A percentile compares a stretch with the other conserved stretches of the same genome.
These are phyloP conservation scores for Sugiyamaella japonica DNA, from an alignment of 1,139 yeast genomes.

Conservation along the genomic window DNA sequence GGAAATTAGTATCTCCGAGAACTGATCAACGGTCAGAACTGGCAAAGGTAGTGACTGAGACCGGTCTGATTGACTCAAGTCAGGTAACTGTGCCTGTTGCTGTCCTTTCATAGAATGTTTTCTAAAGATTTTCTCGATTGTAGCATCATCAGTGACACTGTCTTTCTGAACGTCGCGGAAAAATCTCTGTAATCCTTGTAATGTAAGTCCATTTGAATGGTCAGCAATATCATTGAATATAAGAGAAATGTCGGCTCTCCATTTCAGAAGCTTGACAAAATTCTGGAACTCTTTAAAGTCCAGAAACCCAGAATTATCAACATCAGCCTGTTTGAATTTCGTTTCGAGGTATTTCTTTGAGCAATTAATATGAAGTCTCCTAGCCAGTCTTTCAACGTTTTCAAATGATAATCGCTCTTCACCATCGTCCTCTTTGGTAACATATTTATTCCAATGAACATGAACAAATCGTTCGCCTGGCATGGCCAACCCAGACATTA, in stretches of 20 bases:
- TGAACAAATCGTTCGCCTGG: constrained; percentile 57
- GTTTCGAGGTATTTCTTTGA: constrained; percentile 44
- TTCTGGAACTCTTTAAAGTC: constrained; percentile 70
- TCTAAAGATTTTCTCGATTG: constrained; percentile 45
- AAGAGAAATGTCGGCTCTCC: constrained; percentile 51
- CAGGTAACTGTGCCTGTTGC: neutral
- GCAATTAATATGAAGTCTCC: constrained; percentile 67
- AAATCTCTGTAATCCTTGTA: constrained; percentile 50
- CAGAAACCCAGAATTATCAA: constrained; percentile 48
- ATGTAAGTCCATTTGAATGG: constrained; percentile 32
- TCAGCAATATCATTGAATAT: constrained; percentile 43
- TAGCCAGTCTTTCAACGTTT: constrained; percentile 66
- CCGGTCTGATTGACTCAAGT: neutral
- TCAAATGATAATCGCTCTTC: constrained; percentile 56
- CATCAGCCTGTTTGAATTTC: constrained; percentile 53
- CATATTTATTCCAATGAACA: constrained; percentile 57
- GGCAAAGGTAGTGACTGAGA: constrained; percentile 7
- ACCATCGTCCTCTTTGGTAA: constrained; percentile 43
- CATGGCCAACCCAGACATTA: constrained; percentile 54
- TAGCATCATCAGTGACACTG: constrained; percentile 34
- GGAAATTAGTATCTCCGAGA: constrained; percentile 55
- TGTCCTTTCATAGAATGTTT: constrained; percentile 43
- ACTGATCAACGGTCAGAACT: constrained; percentile 49
- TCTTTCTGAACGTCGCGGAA: constrained; percentile 55
- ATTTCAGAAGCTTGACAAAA: constrained; percentile 58